phyloP scores from a whole-genome alignment of 2,329 filamentous ascomycete species.

The Claviceps sp. region DNA sequence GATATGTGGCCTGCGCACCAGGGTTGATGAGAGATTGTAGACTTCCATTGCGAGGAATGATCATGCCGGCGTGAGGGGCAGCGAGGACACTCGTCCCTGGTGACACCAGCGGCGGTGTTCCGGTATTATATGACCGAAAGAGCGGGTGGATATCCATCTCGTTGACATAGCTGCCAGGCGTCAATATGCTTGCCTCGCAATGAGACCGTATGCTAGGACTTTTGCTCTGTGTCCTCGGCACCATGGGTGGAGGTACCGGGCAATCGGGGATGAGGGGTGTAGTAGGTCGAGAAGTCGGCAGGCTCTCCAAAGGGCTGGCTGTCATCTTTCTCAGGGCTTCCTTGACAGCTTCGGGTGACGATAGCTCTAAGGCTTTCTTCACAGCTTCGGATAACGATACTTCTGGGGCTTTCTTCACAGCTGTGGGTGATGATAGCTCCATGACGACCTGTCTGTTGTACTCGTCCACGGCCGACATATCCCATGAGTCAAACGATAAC shows the following conservation, averaged over 20 bases:
- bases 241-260: slow-evolving; percentile 33
- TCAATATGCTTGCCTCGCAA: slow-evolving; percentile 14
- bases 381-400: too few species aligned
- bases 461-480: slow-evolving; percentile 53
- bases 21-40: slow-evolving; percentile 36
- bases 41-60: slow-evolving; percentile 42
- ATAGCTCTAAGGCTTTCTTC: slow-evolving; percentile 31
- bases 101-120: slow-evolving; percentile 43
- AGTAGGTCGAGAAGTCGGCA: slow-evolving; percentile 47
- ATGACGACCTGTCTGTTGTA: slow-evolving; percentile 46
- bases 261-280: slow-evolving; percentile 34
- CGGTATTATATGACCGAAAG: slow-evolving; percentile 58
- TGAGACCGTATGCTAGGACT: slow-evolving; percentile 27
- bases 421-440: slow-evolving; percentile 31
- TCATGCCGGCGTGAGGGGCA: slow-evolving; percentile 52
- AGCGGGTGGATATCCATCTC: slow-evolving; percentile 67
- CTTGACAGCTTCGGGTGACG: slow-evolving; percentile 29
- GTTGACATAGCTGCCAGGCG: slow-evolving; percentile 20
- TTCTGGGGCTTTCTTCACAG: slow-evolving; percentile 30
- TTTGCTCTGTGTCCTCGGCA: slow-evolving; percentile 36
- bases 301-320: slow-evolving; percentile 48
- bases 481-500: slow-evolving; percentile 65
- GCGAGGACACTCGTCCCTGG: slow-evolving; percentile 60
- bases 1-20: slow-evolving; percentile 32
- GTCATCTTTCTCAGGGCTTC: slow-evolving; percentile 59